Percentiles rank a stretch among this genome's conserved stretches.
Evolutionary conservation across 768 basidiomycete genomes (phyloP).

Genomic region (Suillus placidus): DNA sequence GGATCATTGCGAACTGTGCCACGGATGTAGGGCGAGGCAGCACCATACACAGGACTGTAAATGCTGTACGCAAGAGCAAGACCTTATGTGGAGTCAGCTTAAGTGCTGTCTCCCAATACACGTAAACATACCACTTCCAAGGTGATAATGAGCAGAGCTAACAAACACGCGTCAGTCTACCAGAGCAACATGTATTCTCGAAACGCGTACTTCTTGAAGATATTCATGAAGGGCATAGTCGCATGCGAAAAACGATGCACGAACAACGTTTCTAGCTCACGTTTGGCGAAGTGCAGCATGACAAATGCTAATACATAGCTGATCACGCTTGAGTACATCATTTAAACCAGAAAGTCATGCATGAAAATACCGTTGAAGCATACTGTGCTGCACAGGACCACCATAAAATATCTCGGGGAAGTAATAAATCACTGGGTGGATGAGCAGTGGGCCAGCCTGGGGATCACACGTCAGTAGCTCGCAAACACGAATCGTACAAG

Average conservation of each 20-base stretch:
- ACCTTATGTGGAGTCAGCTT: slow-evolving; percentile 43
- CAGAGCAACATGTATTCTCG: neutral
- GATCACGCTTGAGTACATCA: slow-evolving; percentile 14
- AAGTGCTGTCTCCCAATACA: neutral
- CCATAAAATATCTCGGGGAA: slow-evolving; percentile 75
- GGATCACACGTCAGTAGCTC: slow-evolving; percentile 10
- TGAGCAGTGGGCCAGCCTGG: slow-evolving; percentile 83
- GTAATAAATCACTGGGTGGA: slow-evolving; percentile 85
- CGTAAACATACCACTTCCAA: slow-evolving; percentile 58
- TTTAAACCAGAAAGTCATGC: neutral
- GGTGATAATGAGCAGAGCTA: slow-evolving; percentile 89
- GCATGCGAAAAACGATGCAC: slow-evolving; percentile 95
- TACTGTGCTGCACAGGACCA: slow-evolving; percentile 67
- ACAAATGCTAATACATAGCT: slow-evolving; percentile 76
- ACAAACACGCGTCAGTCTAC: slow-evolving; percentile 7
- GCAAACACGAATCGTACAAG: slow-evolving; percentile 17
- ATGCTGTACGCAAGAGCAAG: slow-evolving; percentile 77
- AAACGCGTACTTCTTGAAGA: slow-evolving; percentile 84
- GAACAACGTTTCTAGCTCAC: slow-evolving; percentile 90
- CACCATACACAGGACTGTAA: slow-evolving; percentile 80
- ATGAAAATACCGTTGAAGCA: slow-evolving; percentile 66
- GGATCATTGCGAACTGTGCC: slow-evolving; percentile 67
- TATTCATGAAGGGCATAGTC: slow-evolving; percentile 85
- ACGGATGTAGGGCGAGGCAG: slow-evolving; percentile 59
- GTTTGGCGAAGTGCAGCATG: slow-evolving; percentile 87